phyloP scores from a whole-genome alignment of 2,329 filamentous ascomycete genomes.

The Colletotrichum falcatum region DNA sequence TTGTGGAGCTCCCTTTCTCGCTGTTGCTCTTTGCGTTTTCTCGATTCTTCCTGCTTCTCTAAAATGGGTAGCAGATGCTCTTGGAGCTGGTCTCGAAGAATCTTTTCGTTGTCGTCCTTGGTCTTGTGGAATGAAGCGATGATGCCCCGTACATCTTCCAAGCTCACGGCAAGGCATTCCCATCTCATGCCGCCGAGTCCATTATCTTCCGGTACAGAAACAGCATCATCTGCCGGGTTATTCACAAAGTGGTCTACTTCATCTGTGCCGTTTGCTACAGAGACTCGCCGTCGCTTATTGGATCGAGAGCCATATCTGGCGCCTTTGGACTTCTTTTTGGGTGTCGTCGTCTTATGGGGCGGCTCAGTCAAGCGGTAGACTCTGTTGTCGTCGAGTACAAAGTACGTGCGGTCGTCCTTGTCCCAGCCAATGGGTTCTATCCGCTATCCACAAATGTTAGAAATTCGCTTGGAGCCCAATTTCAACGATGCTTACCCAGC shows the following conservation, averaged over 20 bases:
- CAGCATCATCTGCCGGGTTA: conserved; percentile 45
- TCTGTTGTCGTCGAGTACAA: conserved; percentile 92
- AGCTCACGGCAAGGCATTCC: conserved; percentile 89
- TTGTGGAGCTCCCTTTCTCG: conserved; percentile 84
- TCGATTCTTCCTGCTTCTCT: conserved; percentile 80
- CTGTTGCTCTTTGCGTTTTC: conserved; percentile 75
- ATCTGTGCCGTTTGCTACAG: conserved; percentile 56
- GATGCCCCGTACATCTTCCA: conserved; percentile 81
- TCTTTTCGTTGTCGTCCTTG: conserved; percentile 86
- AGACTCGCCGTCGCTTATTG: conserved; percentile 77
- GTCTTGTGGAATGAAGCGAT: conserved; percentile 78
- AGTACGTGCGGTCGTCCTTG: conserved; percentile 85
- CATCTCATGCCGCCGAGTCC: conserved; percentile 83
- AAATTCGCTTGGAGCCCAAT: too few relatives aligned
- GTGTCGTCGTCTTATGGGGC: conserved; percentile 70
- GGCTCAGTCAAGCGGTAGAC: conserved; percentile 90
- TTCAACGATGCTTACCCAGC: conserved; percentile 74
- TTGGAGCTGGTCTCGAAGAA: conserved; percentile 77
- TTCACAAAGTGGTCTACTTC: conserved; percentile 48
- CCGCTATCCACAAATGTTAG: conserved; percentile 56
- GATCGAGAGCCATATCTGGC: conserved; percentile 70
- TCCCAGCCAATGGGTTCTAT: conserved; percentile 93
- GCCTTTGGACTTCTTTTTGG: conserved; percentile 75
- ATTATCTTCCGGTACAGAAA: conserved; percentile 61
- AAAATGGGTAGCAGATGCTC: conserved; percentile 87